These are phyloP conservation scores for Eragrostis nindensis DNA, from an alignment of 176 grass and related monocot species.

Conservation along the genomic window DNA sequence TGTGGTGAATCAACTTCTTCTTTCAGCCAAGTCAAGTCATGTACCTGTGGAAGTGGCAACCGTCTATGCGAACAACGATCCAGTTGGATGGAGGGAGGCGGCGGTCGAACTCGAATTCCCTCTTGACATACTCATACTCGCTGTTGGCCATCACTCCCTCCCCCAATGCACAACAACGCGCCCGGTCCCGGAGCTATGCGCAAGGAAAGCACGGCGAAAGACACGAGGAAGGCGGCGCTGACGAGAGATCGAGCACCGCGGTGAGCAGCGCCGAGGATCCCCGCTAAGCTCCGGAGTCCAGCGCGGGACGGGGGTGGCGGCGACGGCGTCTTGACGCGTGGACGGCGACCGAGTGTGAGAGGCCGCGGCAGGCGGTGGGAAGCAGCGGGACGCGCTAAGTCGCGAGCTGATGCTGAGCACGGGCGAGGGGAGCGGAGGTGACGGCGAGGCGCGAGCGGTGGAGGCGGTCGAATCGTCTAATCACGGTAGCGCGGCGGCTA, in stretches of 20 bases:
- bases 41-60: slow-evolving; percentile 78
- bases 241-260: background rate
- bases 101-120: slow-evolving; percentile 59
- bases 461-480: background rate
- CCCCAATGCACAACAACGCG: background rate
- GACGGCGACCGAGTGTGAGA: background rate
- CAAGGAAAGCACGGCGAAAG: background rate
- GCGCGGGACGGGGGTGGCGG: no score
- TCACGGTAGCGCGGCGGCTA: background rate
- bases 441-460: background rate
- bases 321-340: no score
- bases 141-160: slow-evolving; percentile 62
- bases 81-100: slow-evolving; percentile 64
- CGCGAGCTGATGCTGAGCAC: no score
- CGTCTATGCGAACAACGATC: slow-evolving; percentile 82
- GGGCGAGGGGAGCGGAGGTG: background rate
- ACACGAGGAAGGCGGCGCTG: background rate
- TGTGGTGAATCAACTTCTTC: background rate
- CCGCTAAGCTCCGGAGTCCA: no score
- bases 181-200: background rate
- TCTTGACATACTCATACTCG: slow-evolving; percentile 85
- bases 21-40: background rate
- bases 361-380: background rate
- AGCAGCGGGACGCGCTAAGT: background rate
- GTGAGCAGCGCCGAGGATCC: background rate